Percentiles rank a stretch among this genome's conserved stretches.
These are phyloP conservation scores for Termitomyces sp. DNA, from an alignment of 768 basidiomycete species.

Conservation along the genomic window DNA sequence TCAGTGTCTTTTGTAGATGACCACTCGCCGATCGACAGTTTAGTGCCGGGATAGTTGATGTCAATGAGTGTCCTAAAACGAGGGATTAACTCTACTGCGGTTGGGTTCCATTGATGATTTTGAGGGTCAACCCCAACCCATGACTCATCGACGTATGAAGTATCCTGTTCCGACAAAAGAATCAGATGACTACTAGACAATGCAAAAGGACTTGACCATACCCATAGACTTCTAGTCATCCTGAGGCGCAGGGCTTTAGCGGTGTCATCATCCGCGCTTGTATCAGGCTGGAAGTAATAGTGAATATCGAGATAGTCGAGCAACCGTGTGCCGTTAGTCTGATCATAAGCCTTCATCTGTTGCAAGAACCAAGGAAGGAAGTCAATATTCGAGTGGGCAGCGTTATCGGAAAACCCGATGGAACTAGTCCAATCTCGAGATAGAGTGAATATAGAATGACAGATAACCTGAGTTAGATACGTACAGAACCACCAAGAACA, in stretches of 20 bases:
- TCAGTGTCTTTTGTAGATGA: conserved; percentile 44
- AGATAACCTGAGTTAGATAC: conserved; percentile 4
- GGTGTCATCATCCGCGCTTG: conserved; percentile 48
- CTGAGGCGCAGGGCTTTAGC: conserved; percentile 49
- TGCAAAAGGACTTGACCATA: conserved; percentile 14
- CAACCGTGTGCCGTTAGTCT: conserved; percentile 33
- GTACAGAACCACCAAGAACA: conserved; percentile 45
- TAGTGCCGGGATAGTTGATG: conserved; percentile 50
- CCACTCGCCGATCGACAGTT: conserved; percentile 53
- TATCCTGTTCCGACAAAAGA: conserved; percentile 28
- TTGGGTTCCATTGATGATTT: conserved; percentile 46
- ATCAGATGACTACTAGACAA: neutral
- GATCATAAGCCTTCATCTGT: conserved; percentile 40
- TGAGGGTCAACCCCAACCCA: conserved; percentile 43
- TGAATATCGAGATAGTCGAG: conserved; percentile 57
- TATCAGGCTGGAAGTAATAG: conserved; percentile 52
- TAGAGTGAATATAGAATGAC: neutral
- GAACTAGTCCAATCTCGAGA: conserved; percentile 47
- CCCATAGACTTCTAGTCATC: conserved; percentile 50
- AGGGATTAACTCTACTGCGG: conserved; percentile 41
- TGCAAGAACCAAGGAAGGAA: conserved; percentile 55
- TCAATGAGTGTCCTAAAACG: conserved; percentile 47
- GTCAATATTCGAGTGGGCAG: conserved; percentile 49
- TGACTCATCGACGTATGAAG: conserved; percentile 51
- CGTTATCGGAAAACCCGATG: conserved; percentile 44